Percentiles rank a stretch among this genome's conserved stretches.
Evolutionary conservation across 345 rosid genomes (phyloP).

Genomic region (Combretum micranthum): DNA sequence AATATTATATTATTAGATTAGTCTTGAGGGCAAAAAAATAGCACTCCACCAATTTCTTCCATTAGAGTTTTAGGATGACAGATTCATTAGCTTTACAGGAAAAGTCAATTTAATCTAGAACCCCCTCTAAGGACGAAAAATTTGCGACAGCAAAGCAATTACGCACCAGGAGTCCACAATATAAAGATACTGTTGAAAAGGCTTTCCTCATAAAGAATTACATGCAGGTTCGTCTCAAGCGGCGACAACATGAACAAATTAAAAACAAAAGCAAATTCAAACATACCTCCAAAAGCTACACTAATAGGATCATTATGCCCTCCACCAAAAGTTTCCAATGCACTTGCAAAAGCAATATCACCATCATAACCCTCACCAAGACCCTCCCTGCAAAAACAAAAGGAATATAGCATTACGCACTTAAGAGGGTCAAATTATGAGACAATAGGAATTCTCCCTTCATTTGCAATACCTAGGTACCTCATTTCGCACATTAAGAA

Average conservation of each 20-base stretch:
- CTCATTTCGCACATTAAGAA: too few species aligned
- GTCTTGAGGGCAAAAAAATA: too few species aligned
- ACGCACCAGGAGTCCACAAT: too few species aligned
- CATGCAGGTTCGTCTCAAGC: background rate
- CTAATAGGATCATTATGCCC: conserved; percentile 99
- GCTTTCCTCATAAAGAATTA: background rate
- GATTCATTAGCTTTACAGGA: too few species aligned
- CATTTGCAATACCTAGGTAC: background rate
- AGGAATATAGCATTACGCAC: conserved; percentile 10
- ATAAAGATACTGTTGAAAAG: too few species aligned
- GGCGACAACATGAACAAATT: background rate
- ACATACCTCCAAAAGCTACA: conserved; percentile 95
- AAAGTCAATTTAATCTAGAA: too few species aligned
- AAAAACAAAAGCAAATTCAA: conserved; percentile 1
- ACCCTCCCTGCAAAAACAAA: conserved; percentile 68
- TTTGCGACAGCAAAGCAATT: too few species aligned
- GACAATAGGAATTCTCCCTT: too few species aligned
- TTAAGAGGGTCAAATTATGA: conserved; percentile 4
- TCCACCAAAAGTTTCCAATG: conserved; percentile 95
- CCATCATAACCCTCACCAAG: conserved; percentile 96
- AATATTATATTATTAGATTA: too few species aligned
- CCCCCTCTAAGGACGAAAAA: too few species aligned
- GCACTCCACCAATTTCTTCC: too few species aligned
- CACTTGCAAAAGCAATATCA: conserved; percentile 95
- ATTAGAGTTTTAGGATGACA: too few species aligned